These are phyloP conservation scores for Penicillium odoratum DNA, from an alignment of 495 filamentous ascomycete genomes.

Conservation along the genomic window DNA sequence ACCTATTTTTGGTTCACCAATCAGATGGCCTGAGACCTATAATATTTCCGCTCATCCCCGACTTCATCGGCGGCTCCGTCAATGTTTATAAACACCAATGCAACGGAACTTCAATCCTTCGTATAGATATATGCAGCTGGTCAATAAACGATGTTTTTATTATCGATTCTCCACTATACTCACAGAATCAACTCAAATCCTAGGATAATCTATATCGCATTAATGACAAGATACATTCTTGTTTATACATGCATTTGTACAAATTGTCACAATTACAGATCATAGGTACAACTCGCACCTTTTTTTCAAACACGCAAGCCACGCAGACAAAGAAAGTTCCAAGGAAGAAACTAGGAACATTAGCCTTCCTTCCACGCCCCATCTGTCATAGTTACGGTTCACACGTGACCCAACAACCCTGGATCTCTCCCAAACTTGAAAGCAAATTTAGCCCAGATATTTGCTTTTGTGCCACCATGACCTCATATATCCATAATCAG, in stretches of 20 bases:
- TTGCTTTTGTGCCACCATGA: background rate
- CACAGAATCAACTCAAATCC: no score
- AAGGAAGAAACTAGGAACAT: background rate
- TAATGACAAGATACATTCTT: no score
- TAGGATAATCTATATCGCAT: no score
- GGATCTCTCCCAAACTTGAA: background rate
- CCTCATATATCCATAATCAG: background rate
- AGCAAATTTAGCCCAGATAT: background rate
- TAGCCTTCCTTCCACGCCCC: background rate
- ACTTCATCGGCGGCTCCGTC: background rate
- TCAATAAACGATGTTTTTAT: no score
- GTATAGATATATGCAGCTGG: no score
- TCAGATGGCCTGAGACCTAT: background rate
- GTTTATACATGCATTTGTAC: no score
- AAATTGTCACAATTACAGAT: no score
- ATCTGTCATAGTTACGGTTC: background rate
- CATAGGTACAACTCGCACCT: background rate
- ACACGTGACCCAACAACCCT: background rate
- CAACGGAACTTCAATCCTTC: no score
- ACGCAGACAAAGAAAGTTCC: background rate
- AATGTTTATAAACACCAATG: no score
- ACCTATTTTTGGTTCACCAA: constrained; percentile 3
- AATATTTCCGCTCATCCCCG: background rate
- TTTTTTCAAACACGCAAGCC: background rate
- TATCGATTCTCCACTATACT: no score